phyloP scores from a whole-genome alignment of 192 early-diverging fungal genomes.

The Coemansia sp. region DNA sequence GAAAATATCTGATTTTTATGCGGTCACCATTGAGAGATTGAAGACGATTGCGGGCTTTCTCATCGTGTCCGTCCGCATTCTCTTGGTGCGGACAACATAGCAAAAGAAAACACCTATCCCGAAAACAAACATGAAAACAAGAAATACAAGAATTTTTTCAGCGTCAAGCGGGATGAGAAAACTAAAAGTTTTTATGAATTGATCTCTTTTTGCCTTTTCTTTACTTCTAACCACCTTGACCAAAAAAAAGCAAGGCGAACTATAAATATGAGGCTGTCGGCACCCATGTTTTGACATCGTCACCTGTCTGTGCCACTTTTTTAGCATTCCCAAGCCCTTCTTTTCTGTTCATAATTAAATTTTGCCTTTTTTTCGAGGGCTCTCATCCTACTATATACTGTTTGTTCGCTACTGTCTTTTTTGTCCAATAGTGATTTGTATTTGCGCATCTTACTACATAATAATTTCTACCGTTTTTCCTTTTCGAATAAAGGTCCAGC shows the following conservation, averaged over 20 bases:
- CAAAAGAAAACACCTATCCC: too few relatives aligned
- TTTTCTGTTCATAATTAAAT: background rate
- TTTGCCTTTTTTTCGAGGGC: background rate
- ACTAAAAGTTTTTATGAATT: too few relatives aligned
- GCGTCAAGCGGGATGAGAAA: too few relatives aligned
- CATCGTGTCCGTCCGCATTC: too few relatives aligned
- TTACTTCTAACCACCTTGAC: background rate
- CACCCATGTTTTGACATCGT: background rate
- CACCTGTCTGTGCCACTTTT: background rate
- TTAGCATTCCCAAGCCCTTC: background rate
- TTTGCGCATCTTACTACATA: background rate
- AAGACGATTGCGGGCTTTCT: background rate
- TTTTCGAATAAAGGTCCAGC: too few relatives aligned
- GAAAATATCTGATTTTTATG: background rate
- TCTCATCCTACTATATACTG: background rate
- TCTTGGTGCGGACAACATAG: too few relatives aligned
- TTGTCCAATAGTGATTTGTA: background rate
- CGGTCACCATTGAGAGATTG: background rate
- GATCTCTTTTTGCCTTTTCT: background rate
- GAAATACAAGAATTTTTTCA: background rate
- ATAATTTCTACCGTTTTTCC: background rate
- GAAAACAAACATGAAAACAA: background rate
- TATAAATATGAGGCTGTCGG: background rate
- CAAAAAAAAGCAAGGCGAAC: background rate
- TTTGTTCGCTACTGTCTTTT: background rate